These are phyloP conservation scores for Tuber calosporum DNA, from an alignment of 495 filamentous ascomycete genomes.

Conservation along the genomic window DNA sequence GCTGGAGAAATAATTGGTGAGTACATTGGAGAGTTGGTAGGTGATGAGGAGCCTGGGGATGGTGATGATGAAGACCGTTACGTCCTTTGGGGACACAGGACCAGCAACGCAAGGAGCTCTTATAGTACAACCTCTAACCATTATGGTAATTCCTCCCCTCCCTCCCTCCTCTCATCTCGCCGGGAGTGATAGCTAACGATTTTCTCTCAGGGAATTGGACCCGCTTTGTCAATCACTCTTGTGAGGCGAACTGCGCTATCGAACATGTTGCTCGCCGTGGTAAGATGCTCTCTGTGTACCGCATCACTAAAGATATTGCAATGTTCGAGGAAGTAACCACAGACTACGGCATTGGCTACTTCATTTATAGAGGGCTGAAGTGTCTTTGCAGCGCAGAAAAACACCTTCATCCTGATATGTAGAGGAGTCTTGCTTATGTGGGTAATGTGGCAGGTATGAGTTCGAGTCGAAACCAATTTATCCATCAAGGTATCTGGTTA, in stretches of 20 bases:
- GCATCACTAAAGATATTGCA: slow-evolving; percentile 9
- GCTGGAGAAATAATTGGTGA: slow-evolving; percentile 21
- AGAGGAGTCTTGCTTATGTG: neutral
- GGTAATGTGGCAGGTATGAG: neutral
- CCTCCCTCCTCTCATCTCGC: neutral
- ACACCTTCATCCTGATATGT: slow-evolving; percentile 12
- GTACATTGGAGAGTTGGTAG: slow-evolving; percentile 21
- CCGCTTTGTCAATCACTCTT: slow-evolving; percentile 24
- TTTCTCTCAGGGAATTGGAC: slow-evolving; percentile 25
- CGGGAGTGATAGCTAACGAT: neutral
- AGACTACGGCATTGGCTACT: slow-evolving; percentile 34
- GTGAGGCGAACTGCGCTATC: slow-evolving; percentile 21
- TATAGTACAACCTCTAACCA: slow-evolving; percentile 16
- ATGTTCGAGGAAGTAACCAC: slow-evolving; percentile 38
- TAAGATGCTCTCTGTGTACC: slow-evolving; percentile 17
- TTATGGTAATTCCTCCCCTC: slow-evolving; percentile 18
- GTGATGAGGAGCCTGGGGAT: neutral
- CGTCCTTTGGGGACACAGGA: slow-evolving; percentile 16
- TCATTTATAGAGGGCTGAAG: neutral
- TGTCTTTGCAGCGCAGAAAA: slow-evolving; percentile 19
- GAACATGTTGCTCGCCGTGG: slow-evolving; percentile 13
- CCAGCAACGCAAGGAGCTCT: neutral
- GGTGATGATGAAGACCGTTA: slow-evolving; percentile 1
- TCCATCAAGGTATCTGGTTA: neutral
- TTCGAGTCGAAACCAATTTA: neutral